Evolutionary conservation across 2,329 filamentous ascomycete species (phyloP).

Genomic region (Colletotrichum tamarilloi): DNA sequence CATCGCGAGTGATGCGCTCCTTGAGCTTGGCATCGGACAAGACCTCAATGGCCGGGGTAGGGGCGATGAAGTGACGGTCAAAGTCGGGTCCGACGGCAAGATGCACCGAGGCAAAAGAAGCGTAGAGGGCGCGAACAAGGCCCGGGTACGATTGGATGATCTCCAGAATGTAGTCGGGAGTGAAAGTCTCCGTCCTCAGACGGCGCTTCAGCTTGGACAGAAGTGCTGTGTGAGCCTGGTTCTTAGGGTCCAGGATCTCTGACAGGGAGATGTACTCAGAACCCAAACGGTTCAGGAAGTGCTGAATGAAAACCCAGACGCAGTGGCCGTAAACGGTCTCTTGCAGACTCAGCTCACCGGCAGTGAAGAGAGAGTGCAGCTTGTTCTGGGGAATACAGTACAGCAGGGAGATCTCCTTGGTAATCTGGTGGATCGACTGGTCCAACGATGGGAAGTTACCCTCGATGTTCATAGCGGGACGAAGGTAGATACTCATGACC

Average conservation of each 20-base stretch:
- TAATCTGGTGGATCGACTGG: constrained; percentile 97
- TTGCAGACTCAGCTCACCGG: constrained; percentile 88
- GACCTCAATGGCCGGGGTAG: constrained; percentile 72
- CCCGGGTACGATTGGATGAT: constrained; percentile 93
- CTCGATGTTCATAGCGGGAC: constrained; percentile 71
- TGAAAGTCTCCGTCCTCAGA: constrained; percentile 96
- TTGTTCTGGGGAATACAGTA: constrained; percentile 99
- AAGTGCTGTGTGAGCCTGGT: constrained; percentile 50
- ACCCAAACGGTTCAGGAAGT: constrained; percentile 95
- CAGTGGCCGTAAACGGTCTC: constrained; percentile 98
- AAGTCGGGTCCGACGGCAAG: constrained; percentile 66
- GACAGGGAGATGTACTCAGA: constrained; percentile 91
- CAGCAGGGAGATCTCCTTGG: constrained; percentile 95
- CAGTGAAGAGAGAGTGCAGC: constrained; percentile 89
- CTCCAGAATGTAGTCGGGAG: constrained; percentile 96
- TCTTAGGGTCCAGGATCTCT: constrained; percentile 81
- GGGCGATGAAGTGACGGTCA: constrained; percentile 62
- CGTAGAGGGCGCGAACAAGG: constrained; percentile 87
- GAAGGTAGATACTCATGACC: constrained; percentile 95
- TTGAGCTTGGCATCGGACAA: constrained; percentile 79
- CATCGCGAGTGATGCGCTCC: constrained; percentile 81
- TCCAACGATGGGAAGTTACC: constrained; percentile 82
- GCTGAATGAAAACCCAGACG: constrained; percentile 96
- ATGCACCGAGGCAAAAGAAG: constrained; percentile 91
- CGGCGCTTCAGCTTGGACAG: constrained; percentile 87